These are phyloP conservation scores for Stemphylium vesicarium DNA, from an alignment of 2,329 filamentous ascomycete species.

Conservation along the genomic window DNA sequence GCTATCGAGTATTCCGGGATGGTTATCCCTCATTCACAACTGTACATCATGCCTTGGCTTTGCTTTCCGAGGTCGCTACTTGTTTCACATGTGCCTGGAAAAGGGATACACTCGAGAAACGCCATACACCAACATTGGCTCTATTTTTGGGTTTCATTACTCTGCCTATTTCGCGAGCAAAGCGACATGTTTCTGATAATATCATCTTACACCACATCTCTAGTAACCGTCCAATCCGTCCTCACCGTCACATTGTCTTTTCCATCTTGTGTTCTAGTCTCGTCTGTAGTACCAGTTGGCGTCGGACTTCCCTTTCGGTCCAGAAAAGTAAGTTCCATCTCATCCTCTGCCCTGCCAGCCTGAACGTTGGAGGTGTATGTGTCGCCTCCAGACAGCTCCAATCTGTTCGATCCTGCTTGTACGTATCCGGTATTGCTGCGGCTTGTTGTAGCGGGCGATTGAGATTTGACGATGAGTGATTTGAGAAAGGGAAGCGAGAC, in stretches of 20 bases:
- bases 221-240: slow-evolving; percentile 21
- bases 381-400: neutral
- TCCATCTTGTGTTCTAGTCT: slow-evolving; percentile 9
- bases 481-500: slow-evolving; percentile 31
- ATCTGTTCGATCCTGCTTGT: neutral
- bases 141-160: neutral
- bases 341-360: slow-evolving; percentile 20
- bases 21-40: too few relatives aligned
- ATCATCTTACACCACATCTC: slow-evolving; percentile 4
- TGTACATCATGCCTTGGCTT: too few relatives aligned
- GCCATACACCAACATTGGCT: too few relatives aligned
- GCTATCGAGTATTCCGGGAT: too few relatives aligned
- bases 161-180: neutral
- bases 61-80: too few relatives aligned
- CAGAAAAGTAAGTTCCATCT: slow-evolving; percentile 24
- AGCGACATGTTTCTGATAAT: too few relatives aligned
- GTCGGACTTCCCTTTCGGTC: slow-evolving; percentile 19
- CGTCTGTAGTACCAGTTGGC: slow-evolving; percentile 11
- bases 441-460: slow-evolving; percentile 5
- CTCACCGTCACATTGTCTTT: slow-evolving; percentile 25
- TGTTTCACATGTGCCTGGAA: too few relatives aligned
- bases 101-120: too few relatives aligned
- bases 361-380: slow-evolving; percentile 12
- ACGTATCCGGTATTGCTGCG: slow-evolving; percentile 25
- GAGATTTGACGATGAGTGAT: slow-evolving; percentile 18